Percentiles rank a stretch among this genome's conserved stretches.
phyloP scores from a whole-genome alignment of 1,284 basidiomycete genomes.

The Caloboletus firmus region DNA sequence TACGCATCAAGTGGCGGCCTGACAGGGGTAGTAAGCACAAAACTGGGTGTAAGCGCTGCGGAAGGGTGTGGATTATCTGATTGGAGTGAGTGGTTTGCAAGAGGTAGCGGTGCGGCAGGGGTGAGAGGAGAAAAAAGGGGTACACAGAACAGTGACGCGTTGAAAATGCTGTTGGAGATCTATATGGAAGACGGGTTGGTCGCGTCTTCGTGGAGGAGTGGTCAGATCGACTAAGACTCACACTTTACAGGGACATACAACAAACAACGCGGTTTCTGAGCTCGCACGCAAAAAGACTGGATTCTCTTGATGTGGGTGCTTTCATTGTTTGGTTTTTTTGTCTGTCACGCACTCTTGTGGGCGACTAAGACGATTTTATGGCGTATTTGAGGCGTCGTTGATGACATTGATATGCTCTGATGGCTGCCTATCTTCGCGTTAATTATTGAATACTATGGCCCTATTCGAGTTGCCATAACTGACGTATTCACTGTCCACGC shows the following conservation, averaged over 20 bases:
- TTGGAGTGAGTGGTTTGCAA: conserved; percentile 34
- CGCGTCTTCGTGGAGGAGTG: not conserved
- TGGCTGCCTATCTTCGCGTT: not conserved
- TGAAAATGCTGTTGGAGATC: conserved; percentile 74
- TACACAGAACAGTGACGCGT: conserved; percentile 39
- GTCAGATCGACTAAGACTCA: not conserved
- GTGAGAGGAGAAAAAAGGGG: conserved; percentile 8
- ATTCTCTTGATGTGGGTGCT: conserved; percentile 67
- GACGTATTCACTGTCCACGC: conserved; percentile 1
- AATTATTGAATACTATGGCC: not conserved
- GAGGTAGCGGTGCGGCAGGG: conserved; percentile 1
- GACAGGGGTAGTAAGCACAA: conserved; percentile 53
- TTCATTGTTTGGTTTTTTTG: not conserved
- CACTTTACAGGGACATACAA: conserved; percentile 43
- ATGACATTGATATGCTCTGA: not conserved
- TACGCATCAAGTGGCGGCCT: conserved; percentile 74
- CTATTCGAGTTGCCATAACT: not conserved
- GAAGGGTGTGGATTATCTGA: conserved; percentile 34
- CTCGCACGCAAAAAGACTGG: conserved; percentile 77
- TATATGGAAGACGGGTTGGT: conserved; percentile 76
- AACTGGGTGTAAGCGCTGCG: conserved; percentile 48
- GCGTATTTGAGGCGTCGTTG: not conserved
- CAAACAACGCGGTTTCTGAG: conserved; percentile 70
- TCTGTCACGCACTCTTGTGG: not conserved
- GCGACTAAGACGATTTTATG: not conserved